Percentiles rank a stretch among this genome's conserved stretches.
Evolutionary conservation across 2,329 filamentous ascomycete genomes (phyloP).

Genomic region (Aspergillus costaricaensis): DNA sequence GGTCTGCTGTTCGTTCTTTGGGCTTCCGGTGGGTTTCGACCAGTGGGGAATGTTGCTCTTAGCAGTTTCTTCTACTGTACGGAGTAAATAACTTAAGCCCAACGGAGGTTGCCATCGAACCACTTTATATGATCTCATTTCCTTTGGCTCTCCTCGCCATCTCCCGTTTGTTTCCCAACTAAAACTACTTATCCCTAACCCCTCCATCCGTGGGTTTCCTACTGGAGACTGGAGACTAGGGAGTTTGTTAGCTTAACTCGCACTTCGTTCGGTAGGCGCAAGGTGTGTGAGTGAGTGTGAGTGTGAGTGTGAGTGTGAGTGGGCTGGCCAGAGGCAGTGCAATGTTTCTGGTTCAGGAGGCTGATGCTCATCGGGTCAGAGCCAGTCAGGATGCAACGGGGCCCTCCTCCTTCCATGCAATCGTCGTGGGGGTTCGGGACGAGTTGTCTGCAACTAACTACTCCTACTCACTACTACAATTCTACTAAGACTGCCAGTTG

Average conservation of each 20-base stretch:
- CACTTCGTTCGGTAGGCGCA: background rate
- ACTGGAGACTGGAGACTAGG: too few species aligned
- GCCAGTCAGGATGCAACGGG: background rate
- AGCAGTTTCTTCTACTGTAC: background rate
- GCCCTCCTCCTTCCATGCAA: background rate
- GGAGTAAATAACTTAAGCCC: background rate
- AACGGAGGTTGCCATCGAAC: background rate
- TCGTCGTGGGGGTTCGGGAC: background rate
- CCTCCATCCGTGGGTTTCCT: background rate
- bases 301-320: background rate
- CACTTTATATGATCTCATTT: slow-evolving; percentile 6
- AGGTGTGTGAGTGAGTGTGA: background rate
- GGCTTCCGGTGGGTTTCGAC: slow-evolving; percentile 2
- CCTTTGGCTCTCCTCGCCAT: background rate
- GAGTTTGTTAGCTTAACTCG: too few species aligned
- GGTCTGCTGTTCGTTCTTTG: background rate
- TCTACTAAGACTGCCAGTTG: background rate
- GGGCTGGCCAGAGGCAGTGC: slow-evolving; percentile 4
- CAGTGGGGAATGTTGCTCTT: background rate
- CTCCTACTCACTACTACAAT: background rate
- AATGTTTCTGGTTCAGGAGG: slow-evolving; percentile 2
- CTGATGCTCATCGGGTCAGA: background rate
- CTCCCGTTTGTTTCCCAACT: background rate
- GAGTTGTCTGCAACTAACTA: background rate
- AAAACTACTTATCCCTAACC: background rate